These are phyloP conservation scores for Penicillium cosmopolitanum DNA, from an alignment of 495 filamentous ascomycete genomes.

Conservation along the genomic window DNA sequence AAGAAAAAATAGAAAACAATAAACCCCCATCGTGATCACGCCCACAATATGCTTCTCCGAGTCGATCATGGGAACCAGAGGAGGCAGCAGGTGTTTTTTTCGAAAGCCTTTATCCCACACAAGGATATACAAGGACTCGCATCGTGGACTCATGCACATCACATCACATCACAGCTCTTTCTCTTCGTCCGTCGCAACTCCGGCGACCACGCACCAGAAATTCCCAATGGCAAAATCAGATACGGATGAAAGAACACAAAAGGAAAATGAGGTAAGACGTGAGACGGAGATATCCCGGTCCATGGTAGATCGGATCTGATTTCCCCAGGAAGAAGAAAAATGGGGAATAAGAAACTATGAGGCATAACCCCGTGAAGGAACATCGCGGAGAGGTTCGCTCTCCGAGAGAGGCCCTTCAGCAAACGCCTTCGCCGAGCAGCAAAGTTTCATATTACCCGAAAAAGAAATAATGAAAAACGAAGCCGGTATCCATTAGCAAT, in stretches of 20 bases:
- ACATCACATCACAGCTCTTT: constrained; percentile 23
- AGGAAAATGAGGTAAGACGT: constrained; percentile 8
- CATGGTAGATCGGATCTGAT: neutral
- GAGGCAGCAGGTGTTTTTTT: constrained; percentile 7
- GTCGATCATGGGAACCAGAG: constrained; percentile 6
- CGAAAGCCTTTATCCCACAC: constrained; percentile 1
- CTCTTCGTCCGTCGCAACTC: constrained; percentile 22
- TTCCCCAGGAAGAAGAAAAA: constrained; percentile 7
- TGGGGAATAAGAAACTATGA: constrained; percentile 10
- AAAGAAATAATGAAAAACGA: constrained; percentile 30
- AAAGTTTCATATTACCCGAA: constrained; percentile 24
- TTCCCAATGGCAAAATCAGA: constrained; percentile 14
- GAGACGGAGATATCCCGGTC: constrained; percentile 5
- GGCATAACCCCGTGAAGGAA: constrained; percentile 9
- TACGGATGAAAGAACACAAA: constrained; percentile 12
- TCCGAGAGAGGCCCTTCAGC: constrained; percentile 34
- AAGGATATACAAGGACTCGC: constrained; percentile 6
- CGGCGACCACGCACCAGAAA: constrained; percentile 7
- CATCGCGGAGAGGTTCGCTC: constrained; percentile 31
- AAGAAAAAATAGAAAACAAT: constrained; percentile 14
- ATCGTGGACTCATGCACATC: constrained; percentile 26
- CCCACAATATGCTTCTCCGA: constrained; percentile 13
- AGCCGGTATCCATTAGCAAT: constrained; percentile 1
- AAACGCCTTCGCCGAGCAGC: constrained; percentile 48
- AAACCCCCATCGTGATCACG: constrained; percentile 18